phyloP scores from a whole-genome alignment of 345 rosid species.

The Durio zibethinus region DNA sequence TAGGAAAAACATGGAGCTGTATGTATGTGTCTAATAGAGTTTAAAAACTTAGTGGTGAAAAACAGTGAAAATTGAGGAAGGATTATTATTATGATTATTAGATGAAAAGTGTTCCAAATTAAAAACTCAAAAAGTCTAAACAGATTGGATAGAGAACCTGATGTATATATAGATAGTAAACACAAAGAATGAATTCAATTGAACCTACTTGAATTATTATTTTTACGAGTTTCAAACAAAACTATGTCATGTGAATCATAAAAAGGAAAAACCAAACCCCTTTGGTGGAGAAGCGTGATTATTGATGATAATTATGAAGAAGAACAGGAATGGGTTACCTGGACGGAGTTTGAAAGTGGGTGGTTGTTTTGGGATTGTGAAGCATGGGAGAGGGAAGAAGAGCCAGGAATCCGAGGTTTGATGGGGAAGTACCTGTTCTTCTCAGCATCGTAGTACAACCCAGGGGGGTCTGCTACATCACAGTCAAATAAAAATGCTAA shows the following conservation, averaged over 20 bases:
- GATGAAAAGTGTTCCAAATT: neutral
- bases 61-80: neutral
- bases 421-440: conserved; percentile 84
- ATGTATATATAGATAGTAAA: neutral
- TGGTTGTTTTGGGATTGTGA: conserved; percentile 21
- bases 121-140: neutral
- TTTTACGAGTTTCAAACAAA: neutral
- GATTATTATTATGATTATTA: neutral
- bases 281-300: neutral
- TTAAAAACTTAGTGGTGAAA: neutral
- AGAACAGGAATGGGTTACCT: conserved; percentile 14
- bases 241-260: neutral
- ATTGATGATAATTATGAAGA: neutral
- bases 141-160: neutral
- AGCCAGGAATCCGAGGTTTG: conserved; percentile 75
- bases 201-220: neutral
- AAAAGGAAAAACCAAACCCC: neutral
- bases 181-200: neutral
- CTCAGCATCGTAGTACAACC: conserved; percentile 79
- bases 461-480: conserved; percentile 62
- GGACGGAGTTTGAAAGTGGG: conserved; percentile 23
- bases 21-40: no score
- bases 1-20: neutral
- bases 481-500: neutral
- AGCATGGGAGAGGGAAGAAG: conserved; percentile 28